Conservation (phyloP, 352 stramenopile species). For the Globisporangium mamillatum region DNA sequence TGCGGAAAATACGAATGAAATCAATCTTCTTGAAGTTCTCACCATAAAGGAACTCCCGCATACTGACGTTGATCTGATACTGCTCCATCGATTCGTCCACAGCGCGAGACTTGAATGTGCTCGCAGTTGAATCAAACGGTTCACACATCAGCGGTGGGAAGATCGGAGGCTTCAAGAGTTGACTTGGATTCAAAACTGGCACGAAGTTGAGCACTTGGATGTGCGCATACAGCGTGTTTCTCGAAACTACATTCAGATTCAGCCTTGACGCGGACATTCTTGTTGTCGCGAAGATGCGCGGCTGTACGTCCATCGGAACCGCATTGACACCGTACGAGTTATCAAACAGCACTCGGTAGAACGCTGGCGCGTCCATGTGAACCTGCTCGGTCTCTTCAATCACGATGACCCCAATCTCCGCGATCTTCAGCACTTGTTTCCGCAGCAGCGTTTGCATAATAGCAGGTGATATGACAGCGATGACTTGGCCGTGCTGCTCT, state of each 20-base stretch:
- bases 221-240: slow-evolving; percentile 58
- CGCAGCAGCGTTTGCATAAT: slow-evolving; percentile 41
- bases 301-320: not conserved
- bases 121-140: slow-evolving; percentile 26
- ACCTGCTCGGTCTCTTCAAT: slow-evolving; percentile 70
- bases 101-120: not conserved
- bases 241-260: slow-evolving; percentile 28
- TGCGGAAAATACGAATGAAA: slow-evolving; percentile 54
- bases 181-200: slow-evolving; percentile 31
- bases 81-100: not conserved
- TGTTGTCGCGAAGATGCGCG: slow-evolving; percentile 63
- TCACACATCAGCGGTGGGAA: slow-evolving; percentile 55
- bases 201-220: slow-evolving; percentile 65
- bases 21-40: slow-evolving; percentile 70
- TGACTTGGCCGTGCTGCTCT: slow-evolving; percentile 21
- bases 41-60: slow-evolving; percentile 69
- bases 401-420: slow-evolving; percentile 44
- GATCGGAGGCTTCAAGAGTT: slow-evolving; percentile 16
- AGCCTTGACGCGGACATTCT: slow-evolving; percentile 47
- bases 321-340: slow-evolving; percentile 18
- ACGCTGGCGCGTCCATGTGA: slow-evolving; percentile 52
- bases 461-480: slow-evolving; percentile 48
- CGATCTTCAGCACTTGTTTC: slow-evolving; percentile 23
- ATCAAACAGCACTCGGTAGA: slow-evolving; percentile 41
- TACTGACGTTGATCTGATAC: slow-evolving; percentile 16